A percentile compares a stretch with the other conserved stretches of the same genome.
These are phyloP conservation scores for Miscanthus lutarioriparius DNA, from an alignment of 176 grass and related monocot species.

Conservation along the genomic window DNA sequence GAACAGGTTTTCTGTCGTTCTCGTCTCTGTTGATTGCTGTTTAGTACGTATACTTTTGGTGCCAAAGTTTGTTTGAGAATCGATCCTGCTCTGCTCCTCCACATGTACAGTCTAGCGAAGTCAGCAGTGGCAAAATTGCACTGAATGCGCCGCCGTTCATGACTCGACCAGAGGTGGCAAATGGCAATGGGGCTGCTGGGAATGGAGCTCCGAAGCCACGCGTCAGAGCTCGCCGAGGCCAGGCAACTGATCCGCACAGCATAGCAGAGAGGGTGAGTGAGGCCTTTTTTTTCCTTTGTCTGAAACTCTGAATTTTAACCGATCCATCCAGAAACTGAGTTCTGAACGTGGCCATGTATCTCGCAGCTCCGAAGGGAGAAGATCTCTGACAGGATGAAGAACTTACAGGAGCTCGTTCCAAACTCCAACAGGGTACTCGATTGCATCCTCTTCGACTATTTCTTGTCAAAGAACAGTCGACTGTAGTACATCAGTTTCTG, in stretches of 20 bases:
- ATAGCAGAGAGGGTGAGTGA: conserved; percentile 40
- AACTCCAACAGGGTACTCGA: conserved; percentile 60
- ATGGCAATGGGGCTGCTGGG: not conserved
- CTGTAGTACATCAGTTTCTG: not conserved
- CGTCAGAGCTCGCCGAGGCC: conserved; percentile 35
- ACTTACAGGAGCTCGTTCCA: conserved; percentile 72
- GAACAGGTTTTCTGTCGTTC: conserved; percentile 22
- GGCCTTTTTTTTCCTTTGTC: not conserved
- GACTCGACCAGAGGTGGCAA: not conserved
- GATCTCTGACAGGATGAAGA: conserved; percentile 83
- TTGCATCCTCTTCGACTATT: not conserved
- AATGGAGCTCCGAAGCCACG: conserved; percentile 34
- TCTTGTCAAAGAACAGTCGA: not conserved
- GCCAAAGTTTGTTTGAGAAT: not conserved
- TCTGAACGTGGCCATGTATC: not conserved
- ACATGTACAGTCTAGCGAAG: conserved; percentile 18
- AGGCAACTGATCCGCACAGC: conserved; percentile 56
- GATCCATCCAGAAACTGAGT: not conserved
- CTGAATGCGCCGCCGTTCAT: not conserved
- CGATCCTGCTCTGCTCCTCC: not conserved
- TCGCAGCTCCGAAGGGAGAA: conserved; percentile 75
- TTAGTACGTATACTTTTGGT: not conserved
- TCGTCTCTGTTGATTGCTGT: not conserved
- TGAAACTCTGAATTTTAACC: not conserved
- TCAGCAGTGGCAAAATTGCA: not conserved